Evolutionary conservation across 495 filamentous ascomycete species (phyloP).

Genomic region (Penicillium macrosclerotiorum): DNA sequence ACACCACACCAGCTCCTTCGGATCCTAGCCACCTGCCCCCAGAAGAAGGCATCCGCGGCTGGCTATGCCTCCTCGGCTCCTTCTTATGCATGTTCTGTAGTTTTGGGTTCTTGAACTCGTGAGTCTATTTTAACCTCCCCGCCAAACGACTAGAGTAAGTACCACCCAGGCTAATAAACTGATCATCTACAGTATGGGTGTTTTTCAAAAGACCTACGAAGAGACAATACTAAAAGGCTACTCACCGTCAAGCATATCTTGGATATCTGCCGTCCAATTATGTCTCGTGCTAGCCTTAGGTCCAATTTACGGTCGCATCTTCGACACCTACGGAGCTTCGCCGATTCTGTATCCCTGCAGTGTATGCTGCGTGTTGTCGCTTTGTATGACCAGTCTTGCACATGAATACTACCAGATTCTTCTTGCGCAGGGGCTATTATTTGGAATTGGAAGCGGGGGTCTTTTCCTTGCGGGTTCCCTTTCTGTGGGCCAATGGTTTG

Average conservation of each 20-base stretch:
- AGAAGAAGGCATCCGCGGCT: neutral
- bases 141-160: neutral
- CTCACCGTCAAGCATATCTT: neutral
- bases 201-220: neutral
- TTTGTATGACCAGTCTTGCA: constrained; percentile 17
- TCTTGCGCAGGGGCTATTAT: constrained; percentile 26
- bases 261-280: neutral
- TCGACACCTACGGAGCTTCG: neutral
- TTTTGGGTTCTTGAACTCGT: neutral
- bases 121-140: neutral
- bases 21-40: neutral
- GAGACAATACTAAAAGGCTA: neutral
- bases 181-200: neutral
- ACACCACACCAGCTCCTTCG: neutral
- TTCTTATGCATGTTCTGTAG: neutral
- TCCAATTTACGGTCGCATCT: neutral
- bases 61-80: neutral
- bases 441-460: constrained; percentile 29
- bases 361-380: neutral
- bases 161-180: neutral
- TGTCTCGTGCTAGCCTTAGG: neutral
- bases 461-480: constrained; percentile 27
- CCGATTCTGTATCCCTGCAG: neutral
- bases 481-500: constrained; percentile 49
- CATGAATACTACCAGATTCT: constrained; percentile 30